phyloP scores from a whole-genome alignment of 169 alveolate genomes.

The Cryptosporidium sp. region DNA sequence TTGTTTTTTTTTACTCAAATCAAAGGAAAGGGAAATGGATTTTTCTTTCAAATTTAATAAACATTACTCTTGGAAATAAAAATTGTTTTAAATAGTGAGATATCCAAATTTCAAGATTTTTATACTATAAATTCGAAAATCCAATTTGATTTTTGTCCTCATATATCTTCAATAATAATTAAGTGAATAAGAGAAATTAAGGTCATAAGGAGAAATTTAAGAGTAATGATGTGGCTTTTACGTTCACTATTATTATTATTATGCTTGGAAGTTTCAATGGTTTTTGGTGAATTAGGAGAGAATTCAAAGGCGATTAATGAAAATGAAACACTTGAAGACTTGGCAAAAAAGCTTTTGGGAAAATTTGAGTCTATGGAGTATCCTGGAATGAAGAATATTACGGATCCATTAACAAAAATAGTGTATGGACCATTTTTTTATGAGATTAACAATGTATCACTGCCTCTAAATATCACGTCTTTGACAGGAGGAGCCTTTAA shows the following conservation, averaged over 20 bases:
- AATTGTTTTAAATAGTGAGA: neutral
- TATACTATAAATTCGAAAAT: neutral
- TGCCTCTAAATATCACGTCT: slow-evolving; percentile 55
- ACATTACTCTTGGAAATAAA: neutral
- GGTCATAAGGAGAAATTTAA: neutral
- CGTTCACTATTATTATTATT: neutral
- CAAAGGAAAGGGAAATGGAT: neutral
- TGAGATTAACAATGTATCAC: slow-evolving; percentile 66
- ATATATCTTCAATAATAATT: too few species aligned
- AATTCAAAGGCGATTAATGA: neutral
- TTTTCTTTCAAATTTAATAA: neutral
- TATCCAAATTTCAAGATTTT: neutral
- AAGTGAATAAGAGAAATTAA: neutral
- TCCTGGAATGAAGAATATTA: slow-evolving; percentile 59
- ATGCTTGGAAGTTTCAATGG: neutral
- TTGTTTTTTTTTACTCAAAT: neutral
- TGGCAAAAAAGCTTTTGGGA: slow-evolving; percentile 34
- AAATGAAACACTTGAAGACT: slow-evolving; percentile 37
- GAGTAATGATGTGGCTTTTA: neutral
- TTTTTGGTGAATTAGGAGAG: neutral
- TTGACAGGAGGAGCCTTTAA: slow-evolving; percentile 70
- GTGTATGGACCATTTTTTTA: slow-evolving; percentile 72
- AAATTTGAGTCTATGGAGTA: slow-evolving; percentile 60
- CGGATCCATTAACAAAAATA: slow-evolving; percentile 49
- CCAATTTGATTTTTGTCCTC: neutral